These are phyloP conservation scores for Pestalotiopsis sp. DNA, from an alignment of 2,329 filamentous ascomycete species.

Conservation along the genomic window DNA sequence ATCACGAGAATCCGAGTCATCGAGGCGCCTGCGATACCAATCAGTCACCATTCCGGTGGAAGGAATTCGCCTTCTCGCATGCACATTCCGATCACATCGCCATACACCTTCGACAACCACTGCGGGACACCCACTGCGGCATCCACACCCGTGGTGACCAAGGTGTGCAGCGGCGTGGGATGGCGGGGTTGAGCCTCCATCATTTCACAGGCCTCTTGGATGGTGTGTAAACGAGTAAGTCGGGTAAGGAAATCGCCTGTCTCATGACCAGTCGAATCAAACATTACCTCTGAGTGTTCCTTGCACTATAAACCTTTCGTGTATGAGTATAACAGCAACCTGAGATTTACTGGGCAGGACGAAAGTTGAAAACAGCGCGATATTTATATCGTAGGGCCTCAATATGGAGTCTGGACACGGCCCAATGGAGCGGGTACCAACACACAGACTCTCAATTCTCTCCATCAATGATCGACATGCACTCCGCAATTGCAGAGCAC, in stretches of 20 bases:
- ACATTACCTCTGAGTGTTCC: no score
- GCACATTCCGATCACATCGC: neutral
- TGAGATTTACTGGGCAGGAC: no score
- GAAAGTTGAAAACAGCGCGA: no score
- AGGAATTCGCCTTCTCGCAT: no score
- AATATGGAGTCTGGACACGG: neutral
- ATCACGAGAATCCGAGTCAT: no score
- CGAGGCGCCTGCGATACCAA: no score
- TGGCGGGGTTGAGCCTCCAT: neutral
- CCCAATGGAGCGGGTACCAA: neutral
- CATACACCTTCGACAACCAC: neutral
- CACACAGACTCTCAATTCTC: neutral
- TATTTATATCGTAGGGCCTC: neutral
- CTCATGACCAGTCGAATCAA: no score
- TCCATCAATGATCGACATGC: neutral
- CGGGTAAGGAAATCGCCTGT: neutral
- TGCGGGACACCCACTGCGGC: neutral
- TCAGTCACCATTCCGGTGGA: no score
- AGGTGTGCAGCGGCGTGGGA: neutral
- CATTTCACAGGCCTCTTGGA: neutral
- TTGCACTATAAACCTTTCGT: no score
- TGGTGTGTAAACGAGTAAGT: neutral
- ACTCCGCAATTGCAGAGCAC: neutral
- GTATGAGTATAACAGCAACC: no score
- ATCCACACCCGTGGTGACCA: neutral